Evolutionary conservation across 805 yeast genomes (phyloP), one percentile per base, ranked within the genome.

Genomic region (Komagataella kurtzmanii): DNA sequence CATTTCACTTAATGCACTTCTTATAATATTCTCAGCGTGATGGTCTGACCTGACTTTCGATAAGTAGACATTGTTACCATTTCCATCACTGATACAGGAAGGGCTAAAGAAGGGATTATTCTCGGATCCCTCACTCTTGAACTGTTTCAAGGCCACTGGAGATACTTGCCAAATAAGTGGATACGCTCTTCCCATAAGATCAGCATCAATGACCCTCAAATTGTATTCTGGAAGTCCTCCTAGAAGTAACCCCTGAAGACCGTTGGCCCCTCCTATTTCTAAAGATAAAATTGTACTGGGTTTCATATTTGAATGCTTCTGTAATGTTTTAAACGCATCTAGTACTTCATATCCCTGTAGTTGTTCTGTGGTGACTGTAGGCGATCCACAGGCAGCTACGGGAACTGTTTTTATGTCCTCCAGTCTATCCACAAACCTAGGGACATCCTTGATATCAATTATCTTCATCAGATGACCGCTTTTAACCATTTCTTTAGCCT

Each of bases 181-280:
- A 56, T 71, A 70, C 10, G 77, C 78, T 56, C 78, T 62, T 6
- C 78, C 78, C 78, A 73, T 74, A 48, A 71, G 56, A 54, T 74
- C 78, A 47, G 67, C 63, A 59, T 73, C 77, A 43, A 73, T 55
- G 30, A 67, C 63, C 30, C 66, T 67, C 36, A 62, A 52, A 45
- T 61, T 55, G 46, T 65, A 54, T 49, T 61, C 60, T 3, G 60
- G 58, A 18, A 59, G 18, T n/a, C 56, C 53, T 7, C 59, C 58
- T 8, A 58, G 49, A 44, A 63, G 55, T 50, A 67, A 59, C 2
- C 64, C 65, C 49, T 60, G 59, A 24, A 68, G 52, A 2, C 75
- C 76, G 56, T 72, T 72, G 19, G 69, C 72, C 49, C 76, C 76
- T 43, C 76, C 76, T 52, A 72, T 71, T 56, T 72, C 76, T 17